phyloP scores from a whole-genome alignment of 805 yeast genomes.

The Groenewaldozyma salmanticensis region DNA sequence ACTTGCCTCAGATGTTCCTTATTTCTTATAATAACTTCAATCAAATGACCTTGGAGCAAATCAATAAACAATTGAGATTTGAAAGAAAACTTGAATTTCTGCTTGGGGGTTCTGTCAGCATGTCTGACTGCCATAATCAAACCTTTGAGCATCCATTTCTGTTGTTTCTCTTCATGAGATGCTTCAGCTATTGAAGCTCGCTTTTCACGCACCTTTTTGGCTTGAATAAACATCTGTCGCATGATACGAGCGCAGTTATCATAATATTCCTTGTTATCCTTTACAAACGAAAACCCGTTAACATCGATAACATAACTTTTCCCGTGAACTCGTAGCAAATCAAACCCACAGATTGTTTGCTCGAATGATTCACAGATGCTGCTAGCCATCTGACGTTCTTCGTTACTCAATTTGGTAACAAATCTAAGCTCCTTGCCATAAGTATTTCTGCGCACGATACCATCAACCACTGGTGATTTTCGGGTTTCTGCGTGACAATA shows the following conservation, averaged over 20 bases:
- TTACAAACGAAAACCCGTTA: slow-evolving; percentile 95
- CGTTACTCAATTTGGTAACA: slow-evolving; percentile 65
- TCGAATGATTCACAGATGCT: slow-evolving; percentile 67
- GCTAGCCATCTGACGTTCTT: slow-evolving; percentile 73
- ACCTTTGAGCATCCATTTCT: slow-evolving; percentile 96
- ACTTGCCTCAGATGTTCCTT: slow-evolving; percentile 80
- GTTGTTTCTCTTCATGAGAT: slow-evolving; percentile 51
- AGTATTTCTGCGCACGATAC: slow-evolving; percentile 92
- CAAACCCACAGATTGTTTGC: slow-evolving; percentile 97
- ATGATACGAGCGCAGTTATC: slow-evolving; percentile 73
- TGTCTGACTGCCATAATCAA: slow-evolving; percentile 86
- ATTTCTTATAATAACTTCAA: slow-evolving; percentile 90
- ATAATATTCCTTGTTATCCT: slow-evolving; percentile 80
- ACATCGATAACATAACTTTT: slow-evolving; percentile 91
- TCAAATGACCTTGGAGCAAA: slow-evolving; percentile 84
- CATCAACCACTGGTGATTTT: slow-evolving; percentile 98
- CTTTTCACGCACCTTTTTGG: slow-evolving; percentile 28
- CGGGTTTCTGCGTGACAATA: slow-evolving; percentile 98
- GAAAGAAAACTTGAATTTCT: slow-evolving; percentile 92
- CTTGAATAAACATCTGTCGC: slow-evolving; percentile 61
- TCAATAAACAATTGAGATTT: slow-evolving; percentile 79
- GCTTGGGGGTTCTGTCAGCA: slow-evolving; percentile 98
- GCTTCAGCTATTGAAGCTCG: slow-evolving; percentile 6
- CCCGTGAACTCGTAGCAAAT: slow-evolving; percentile 80
- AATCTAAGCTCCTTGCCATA: slow-evolving; percentile 95